These are phyloP conservation scores for Metarhizium robertsii DNA, from an alignment of 2,329 filamentous ascomycete genomes.

Conservation along the genomic window DNA sequence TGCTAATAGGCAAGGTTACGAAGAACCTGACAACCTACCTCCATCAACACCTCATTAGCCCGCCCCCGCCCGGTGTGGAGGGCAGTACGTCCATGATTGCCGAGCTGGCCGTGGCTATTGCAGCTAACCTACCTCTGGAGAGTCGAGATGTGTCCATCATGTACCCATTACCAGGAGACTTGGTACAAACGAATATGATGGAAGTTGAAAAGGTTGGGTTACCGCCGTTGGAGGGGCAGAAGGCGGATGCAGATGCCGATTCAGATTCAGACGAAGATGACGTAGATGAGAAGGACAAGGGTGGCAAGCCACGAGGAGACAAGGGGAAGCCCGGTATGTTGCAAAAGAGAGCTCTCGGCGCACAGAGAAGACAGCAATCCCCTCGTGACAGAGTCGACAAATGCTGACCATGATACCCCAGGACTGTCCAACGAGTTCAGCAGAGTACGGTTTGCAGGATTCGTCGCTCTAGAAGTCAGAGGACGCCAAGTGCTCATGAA, in stretches of 20 bases:
- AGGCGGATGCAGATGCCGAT: constrained; percentile 19
- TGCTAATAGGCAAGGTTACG: constrained; percentile 63
- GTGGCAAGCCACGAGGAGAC: constrained; percentile 29
- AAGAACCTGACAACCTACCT: constrained; percentile 59
- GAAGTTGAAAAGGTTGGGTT: constrained; percentile 69
- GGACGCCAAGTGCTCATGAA: constrained; percentile 68
- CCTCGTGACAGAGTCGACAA: constrained; percentile 16
- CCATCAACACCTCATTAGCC: constrained; percentile 64
- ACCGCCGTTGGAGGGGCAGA: constrained; percentile 46
- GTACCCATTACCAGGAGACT: constrained; percentile 71
- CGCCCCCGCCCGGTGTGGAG: constrained; percentile 71
- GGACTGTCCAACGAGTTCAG: constrained; percentile 34
- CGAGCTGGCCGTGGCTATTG: constrained; percentile 79
- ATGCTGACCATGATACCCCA: constrained; percentile 31
- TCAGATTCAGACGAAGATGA: constrained; percentile 30
- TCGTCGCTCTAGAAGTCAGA: constrained; percentile 64
- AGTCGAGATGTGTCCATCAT: constrained; percentile 82
- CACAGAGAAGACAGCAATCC: constrained; percentile 16
- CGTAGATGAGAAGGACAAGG: constrained; percentile 34
- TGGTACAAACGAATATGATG: constrained; percentile 67
- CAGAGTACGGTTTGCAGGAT: constrained; percentile 66
- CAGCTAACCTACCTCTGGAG: constrained; percentile 79
- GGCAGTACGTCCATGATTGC: constrained; percentile 88
- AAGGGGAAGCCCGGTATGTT: constrained; percentile 41
- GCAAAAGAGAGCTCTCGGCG: constrained; percentile 3